phyloP scores from a whole-genome alignment of 108 stramenopile genomes.

The Seminavis robusta region DNA sequence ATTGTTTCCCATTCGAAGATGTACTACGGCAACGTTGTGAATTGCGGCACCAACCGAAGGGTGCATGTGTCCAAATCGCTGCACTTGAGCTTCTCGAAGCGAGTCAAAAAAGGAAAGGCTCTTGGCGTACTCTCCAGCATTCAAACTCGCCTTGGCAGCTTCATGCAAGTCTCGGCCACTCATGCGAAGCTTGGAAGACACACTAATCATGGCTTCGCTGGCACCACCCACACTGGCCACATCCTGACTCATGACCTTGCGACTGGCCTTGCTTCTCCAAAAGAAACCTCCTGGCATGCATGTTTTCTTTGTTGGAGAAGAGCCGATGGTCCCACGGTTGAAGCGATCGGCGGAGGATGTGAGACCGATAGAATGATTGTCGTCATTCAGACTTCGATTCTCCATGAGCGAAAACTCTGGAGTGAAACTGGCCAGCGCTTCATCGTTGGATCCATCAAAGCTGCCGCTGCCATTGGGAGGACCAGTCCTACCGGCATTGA shows the following conservation, averaged over 20 bases:
- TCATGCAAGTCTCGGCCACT: slow-evolving; percentile 35
- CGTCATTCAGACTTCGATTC: no score
- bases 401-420: no score
- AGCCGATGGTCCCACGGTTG: no score
- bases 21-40: slow-evolving; percentile 40
- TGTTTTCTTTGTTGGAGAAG: no score
- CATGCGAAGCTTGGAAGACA: slow-evolving; percentile 1
- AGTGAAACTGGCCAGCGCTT: no score
- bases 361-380: no score
- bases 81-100: slow-evolving; percentile 23
- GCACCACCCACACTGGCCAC: slow-evolving; percentile 39
- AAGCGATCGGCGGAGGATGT: no score
- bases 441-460: no score
- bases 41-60: slow-evolving; percentile 37
- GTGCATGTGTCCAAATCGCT: slow-evolving; percentile 33
- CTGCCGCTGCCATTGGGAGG: no score
- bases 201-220: slow-evolving; percentile 13
- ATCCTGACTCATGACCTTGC: slow-evolving; percentile 15
- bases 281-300: background rate
- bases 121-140: slow-evolving; percentile 28
- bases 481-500: no score
- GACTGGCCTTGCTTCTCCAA: slow-evolving; percentile 4
- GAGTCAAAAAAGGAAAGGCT: slow-evolving; percentile 28
- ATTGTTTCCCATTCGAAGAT: slow-evolving; percentile 25
- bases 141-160: slow-evolving; percentile 31